These are phyloP conservation scores for Camellia granthamiana DNA, from an alignment of 148 eudicot genomes.

Conservation along the genomic window DNA sequence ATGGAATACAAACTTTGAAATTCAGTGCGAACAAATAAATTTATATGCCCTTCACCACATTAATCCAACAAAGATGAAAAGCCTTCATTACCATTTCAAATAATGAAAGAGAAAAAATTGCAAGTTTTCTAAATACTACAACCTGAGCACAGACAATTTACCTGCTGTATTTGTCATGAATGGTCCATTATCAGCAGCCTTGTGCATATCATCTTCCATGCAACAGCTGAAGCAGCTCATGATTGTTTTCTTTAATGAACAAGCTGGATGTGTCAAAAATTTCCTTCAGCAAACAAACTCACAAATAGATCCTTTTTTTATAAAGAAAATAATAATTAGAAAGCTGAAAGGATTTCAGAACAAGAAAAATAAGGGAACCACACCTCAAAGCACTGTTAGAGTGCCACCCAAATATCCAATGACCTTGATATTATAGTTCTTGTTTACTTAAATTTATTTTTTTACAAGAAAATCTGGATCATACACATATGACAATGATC, in stretches of 20 bases:
- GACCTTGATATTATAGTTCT: neutral
- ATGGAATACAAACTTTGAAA: neutral
- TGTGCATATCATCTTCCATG: conserved; percentile 62
- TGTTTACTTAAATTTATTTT: neutral
- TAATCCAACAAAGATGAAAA: neutral
- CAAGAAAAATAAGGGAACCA: neutral
- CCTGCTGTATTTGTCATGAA: conserved; percentile 60
- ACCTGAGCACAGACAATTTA: conserved; percentile 15
- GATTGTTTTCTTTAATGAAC: conserved; percentile 14
- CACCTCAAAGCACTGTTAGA: neutral
- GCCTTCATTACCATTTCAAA: neutral
- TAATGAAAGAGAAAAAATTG: neutral
- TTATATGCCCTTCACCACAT: neutral
- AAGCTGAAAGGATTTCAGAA: neutral
- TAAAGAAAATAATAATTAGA: neutral
- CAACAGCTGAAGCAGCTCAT: conserved; percentile 90
- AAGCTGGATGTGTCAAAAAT: conserved; percentile 20
- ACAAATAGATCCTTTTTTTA: neutral
- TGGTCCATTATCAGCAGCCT: conserved; percentile 63
- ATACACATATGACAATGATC: too few species aligned
- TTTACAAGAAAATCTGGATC: neutral
- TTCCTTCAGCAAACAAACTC: neutral
- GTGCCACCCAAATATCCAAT: neutral
- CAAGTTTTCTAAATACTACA: neutral
- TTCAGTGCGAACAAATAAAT: neutral